Base-by-base conservation (phyloP, 2,329 filamentous ascomycete species). In the Periconia digitata region DNA sequence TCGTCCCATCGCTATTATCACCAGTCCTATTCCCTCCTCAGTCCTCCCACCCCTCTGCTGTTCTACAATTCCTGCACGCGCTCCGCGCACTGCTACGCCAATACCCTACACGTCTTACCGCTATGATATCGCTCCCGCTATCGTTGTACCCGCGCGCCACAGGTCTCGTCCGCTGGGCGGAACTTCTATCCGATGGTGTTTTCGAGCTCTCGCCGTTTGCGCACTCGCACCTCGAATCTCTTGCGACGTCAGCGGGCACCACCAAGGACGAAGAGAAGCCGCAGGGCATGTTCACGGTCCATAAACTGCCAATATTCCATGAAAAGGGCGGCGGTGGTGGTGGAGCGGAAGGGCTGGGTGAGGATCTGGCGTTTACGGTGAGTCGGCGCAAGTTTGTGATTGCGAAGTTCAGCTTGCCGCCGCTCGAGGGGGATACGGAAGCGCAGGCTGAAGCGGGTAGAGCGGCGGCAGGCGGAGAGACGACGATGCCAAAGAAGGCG, bases 321-420 rank as follows among this genome's bases (percentile, higher is more conserved):
- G 92, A 97, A 67, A 90, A 89, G 57, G 92, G 94, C 1, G 91
- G 91, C 2, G 90, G 90, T 13, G 86, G 84, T 8, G 85, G 84
- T 8, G 78, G 82, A 34, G 85, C 70, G 1, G 74, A 75, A 22
- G 73, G 84, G 53, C 80, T 86, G 45, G 85, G 89, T 20, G 89
- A 95, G 63, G 91, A 96, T 71, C 81, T 96, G 72, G 91, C 91
- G 4, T 99, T 99, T 70, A 92, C 85, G 51, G 74, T 99, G 43
- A 96, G 90, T 69, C 80, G 90, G 61, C 85, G 82, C 60, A 92
- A 90, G 43, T 84, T 99, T 57, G 82, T 90, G 34, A 90, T 99
- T 55, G 89, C 86, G 61, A 90, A 91, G 0, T 96, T 91, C 71
- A 94, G 88, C 67, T 76, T 99, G 37, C 94, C 94, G 21, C 94